Base-by-base conservation (phyloP, 2,329 filamentous ascomycete genomes). In the Neophaeococcomyces aloes region DNA sequence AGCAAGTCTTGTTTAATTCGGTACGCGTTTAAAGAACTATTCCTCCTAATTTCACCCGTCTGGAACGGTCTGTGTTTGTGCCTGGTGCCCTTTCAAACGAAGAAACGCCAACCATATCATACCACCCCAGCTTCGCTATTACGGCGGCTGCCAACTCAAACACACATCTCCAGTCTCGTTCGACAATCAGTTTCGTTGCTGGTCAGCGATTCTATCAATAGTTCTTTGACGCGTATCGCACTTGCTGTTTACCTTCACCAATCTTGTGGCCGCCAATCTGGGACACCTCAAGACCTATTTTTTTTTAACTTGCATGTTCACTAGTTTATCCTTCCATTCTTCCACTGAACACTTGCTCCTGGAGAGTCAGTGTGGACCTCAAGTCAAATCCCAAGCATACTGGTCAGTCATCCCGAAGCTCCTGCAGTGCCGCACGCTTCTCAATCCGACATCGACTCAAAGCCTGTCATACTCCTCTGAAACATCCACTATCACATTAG, bases 1-100 rank as follows among this genome's bases (percentile, higher is more conserved):
- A 55, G 53, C 53, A 55, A 55, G 53, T 46, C 53, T 55, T 55
- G 51, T 55, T 23, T 48, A 55, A 53, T 53, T 53, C 38, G 45
- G 42, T 51, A 42, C 47, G 48, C 37, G 44, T 42, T 48, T 48
- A 31, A 48, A 47, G 45, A 48, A 52, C 48, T 51, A 53, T 52
- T 53, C 52, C 51, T 40, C 49, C 48, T 48, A 48, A 38, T 42
- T 46, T 47, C 42, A 44, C 42, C 40, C 38, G 35, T 44, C 46
- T 23, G 41, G 29, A 38, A 49, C 38, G 29, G 32, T 47, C 33
- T 19, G 14, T 14, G 17, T 19, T 33, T 34, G 45, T 45, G 45
- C 45, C 45, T 48, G 45, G 45, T 34, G 45, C 45, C 44, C 45
- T 15, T 29, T 18, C 31, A 14, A 32, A 14, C 36, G 37, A 44